phyloP scores from a whole-genome alignment of 2,329 filamentous ascomycete genomes.

The Bipolaris bicolor region DNA sequence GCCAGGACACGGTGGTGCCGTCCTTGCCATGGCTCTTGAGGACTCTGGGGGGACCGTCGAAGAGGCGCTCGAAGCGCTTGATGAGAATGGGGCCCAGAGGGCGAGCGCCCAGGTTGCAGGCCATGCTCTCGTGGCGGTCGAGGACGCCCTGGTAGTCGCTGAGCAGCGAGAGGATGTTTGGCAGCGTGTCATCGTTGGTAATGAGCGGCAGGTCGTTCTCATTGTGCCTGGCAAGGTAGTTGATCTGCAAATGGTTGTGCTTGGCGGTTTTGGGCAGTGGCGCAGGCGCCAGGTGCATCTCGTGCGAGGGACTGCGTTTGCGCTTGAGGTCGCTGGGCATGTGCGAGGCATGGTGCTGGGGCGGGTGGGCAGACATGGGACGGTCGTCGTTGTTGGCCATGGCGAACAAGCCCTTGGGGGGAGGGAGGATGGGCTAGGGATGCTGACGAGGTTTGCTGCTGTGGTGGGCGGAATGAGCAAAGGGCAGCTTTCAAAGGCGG shows the following conservation, averaged over 20 bases:
- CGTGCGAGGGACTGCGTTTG: conserved; percentile 54
- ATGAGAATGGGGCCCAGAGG: conserved; percentile 82
- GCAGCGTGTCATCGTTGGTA: conserved; percentile 71
- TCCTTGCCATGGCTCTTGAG: conserved; percentile 68
- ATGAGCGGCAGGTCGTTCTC: conserved; percentile 67
- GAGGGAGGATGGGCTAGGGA: conserved; percentile 13
- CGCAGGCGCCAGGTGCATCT: conserved; percentile 42
- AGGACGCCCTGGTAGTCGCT: conserved; percentile 84
- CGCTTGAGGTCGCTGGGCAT: conserved; percentile 51
- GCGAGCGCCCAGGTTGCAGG: conserved; percentile 82
- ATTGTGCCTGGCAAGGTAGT: conserved; percentile 69
- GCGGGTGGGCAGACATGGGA: conserved; percentile 30
- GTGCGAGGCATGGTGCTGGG: conserved; percentile 30
- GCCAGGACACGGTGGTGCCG: conserved; percentile 72
- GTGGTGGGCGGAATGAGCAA: conserved; percentile 21
- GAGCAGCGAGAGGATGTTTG: conserved; percentile 73
- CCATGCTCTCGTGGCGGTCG: conserved; percentile 84
- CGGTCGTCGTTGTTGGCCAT: conserved; percentile 37
- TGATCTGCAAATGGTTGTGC: conserved; percentile 69
- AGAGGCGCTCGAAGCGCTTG: conserved; percentile 84
- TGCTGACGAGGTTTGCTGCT: conserved; percentile 21
- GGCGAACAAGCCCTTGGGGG: conserved; percentile 18
- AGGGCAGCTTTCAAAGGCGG: conserved; percentile 21
- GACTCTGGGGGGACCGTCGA: conserved; percentile 77
- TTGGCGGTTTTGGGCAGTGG: conserved; percentile 60